Percentiles rank a stretch among this genome's conserved stretches.
Evolutionary conservation across 192 early-diverging fungal genomes (phyloP).

Genomic region (Backusella macrospora): DNA sequence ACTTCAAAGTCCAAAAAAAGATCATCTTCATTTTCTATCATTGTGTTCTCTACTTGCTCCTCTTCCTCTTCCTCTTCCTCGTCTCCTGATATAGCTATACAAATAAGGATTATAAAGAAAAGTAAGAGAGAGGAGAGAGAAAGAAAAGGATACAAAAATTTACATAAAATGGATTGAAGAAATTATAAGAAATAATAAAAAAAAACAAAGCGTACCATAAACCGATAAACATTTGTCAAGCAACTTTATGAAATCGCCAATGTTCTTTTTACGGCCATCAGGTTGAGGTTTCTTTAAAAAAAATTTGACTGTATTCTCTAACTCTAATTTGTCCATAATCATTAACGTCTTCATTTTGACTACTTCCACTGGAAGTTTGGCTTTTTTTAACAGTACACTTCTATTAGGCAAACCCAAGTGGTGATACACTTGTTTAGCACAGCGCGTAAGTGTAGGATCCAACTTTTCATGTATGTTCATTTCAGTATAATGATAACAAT

Average conservation of each 20-base stretch:
- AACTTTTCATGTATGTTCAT: neutral
- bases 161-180: neutral
- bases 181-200: neutral
- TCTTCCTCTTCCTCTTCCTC: neutral
- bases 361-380: slow-evolving; percentile 5
- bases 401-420: slow-evolving; percentile 12
- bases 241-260: slow-evolving; percentile 4
- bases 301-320: neutral
- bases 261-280: slow-evolving; percentile 1
- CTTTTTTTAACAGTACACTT: neutral
- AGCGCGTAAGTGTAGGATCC: neutral
- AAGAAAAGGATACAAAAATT: neutral
- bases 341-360: slow-evolving; percentile 6
- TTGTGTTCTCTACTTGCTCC: neutral
- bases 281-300: neutral
- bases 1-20: neutral
- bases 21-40: neutral
- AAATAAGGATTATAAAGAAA: neutral
- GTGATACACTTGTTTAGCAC: slow-evolving; percentile 24
- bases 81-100: neutral
- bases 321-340: neutral
- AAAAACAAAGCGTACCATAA: slow-evolving; percentile 4
- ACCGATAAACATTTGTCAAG: neutral
- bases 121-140: neutral
- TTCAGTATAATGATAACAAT: neutral